phyloP scores from a whole-genome alignment of 2,329 filamentous ascomycete genomes.

The Epichloe sibirici region DNA sequence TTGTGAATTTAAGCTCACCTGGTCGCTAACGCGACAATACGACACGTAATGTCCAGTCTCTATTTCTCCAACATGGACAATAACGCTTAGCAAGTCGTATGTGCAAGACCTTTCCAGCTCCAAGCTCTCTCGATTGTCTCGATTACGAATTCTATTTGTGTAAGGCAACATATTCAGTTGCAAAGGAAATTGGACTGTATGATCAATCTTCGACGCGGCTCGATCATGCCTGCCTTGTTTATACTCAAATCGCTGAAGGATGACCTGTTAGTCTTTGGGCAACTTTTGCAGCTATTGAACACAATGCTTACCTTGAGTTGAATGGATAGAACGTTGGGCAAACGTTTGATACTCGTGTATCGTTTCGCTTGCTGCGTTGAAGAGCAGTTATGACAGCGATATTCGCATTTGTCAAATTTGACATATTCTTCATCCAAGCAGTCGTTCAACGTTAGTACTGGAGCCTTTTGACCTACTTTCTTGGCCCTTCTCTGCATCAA shows the following conservation, averaged over 20 bases:
- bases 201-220: slow-evolving; percentile 76
- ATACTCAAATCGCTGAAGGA: slow-evolving; percentile 56
- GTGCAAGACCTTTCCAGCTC: slow-evolving; percentile 55
- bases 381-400: slow-evolving; percentile 72
- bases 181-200: slow-evolving; percentile 72
- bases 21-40: slow-evolving; percentile 72
- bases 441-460: slow-evolving; percentile 43
- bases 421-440: slow-evolving; percentile 83
- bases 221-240: slow-evolving; percentile 51
- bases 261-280: not conserved
- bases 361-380: slow-evolving; percentile 69
- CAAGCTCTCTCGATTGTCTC: slow-evolving; percentile 39
- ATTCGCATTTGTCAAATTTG: slow-evolving; percentile 75
- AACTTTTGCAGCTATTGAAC: not conserved
- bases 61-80: slow-evolving; percentile 87
- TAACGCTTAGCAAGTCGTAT: slow-evolving; percentile 80
- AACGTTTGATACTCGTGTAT: slow-evolving; percentile 68
- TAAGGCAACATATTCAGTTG: slow-evolving; percentile 86
- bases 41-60: slow-evolving; percentile 87
- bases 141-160: slow-evolving; percentile 51
- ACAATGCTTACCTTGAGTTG: slow-evolving; percentile 63
- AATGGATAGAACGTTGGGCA: slow-evolving; percentile 83
- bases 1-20: slow-evolving; percentile 24
- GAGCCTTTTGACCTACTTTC: slow-evolving; percentile 36
- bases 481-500: slow-evolving; percentile 53